Conservation (phyloP, 108 stramenopile genomes). For the Conticribra guillardii region DNA sequence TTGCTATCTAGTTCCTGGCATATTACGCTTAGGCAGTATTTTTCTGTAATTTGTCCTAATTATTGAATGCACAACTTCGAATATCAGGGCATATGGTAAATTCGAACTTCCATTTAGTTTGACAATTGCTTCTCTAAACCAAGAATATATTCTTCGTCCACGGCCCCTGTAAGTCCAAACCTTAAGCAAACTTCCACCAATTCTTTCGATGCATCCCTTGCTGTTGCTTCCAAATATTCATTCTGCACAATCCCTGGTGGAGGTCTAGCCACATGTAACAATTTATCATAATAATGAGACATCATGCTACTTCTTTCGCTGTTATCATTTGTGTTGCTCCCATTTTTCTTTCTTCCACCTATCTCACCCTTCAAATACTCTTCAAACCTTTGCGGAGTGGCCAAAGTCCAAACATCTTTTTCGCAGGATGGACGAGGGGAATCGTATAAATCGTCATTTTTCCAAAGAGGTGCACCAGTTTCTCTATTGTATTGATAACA, state of each 20-base stretch:
- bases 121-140: conserved; percentile 6
- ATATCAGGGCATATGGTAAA: too few relatives aligned
- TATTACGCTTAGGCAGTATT: too few relatives aligned
- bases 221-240: conserved; percentile 52
- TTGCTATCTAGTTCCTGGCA: too few relatives aligned
- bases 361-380: conserved; percentile 46
- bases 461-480: conserved; percentile 37
- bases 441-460: conserved; percentile 6
- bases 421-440: conserved; percentile 57
- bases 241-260: conserved; percentile 66
- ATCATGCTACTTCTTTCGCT: conserved; percentile 51
- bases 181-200: conserved; percentile 69
- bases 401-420: conserved; percentile 61
- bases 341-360: neutral
- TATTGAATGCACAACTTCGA: too few relatives aligned
- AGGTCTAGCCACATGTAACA: conserved; percentile 72
- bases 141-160: conserved; percentile 66
- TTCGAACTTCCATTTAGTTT: too few relatives aligned
- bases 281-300: conserved; percentile 81
- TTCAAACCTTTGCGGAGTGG: conserved; percentile 60
- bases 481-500: conserved; percentile 77
- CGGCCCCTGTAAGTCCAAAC: conserved; percentile 57
- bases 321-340: conserved; percentile 4
- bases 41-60: too few relatives aligned
- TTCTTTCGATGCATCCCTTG: conserved; percentile 36